Base-by-base conservation (phyloP, 2,329 filamentous ascomycete species). In the Gliomastix tumulicola region DNA sequence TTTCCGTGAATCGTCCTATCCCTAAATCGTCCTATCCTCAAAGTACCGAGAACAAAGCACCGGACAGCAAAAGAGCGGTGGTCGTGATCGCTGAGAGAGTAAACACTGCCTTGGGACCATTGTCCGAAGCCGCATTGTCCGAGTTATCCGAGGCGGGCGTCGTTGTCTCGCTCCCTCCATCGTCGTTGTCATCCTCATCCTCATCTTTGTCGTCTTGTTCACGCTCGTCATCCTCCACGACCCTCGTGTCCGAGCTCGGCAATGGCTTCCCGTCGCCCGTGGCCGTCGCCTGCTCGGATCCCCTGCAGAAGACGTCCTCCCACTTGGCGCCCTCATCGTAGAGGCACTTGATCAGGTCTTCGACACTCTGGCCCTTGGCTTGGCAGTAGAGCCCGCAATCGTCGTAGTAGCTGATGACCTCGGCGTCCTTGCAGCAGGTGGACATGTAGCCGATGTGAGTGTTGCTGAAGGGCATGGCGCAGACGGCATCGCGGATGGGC, bases 301-400 rank as follows among this genome's bases (percentile, higher is more conserved):
- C 56, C 30, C 60, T 60, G 55, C 69, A 74, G 48, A 70, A 74
- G 43, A 71, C 58, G 7, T 59, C 45, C 9, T 44, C 41, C 34
- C 54, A 46, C 20, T 48, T 43, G 20, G 60, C 60, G 21, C 65
- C 65, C 34, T 65, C 48, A 21, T 52, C 44, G 34, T 44, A 54
- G 12, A 73, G 50, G 44, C 69, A 74, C 18, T 46, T 28, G 11
- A 43, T 34, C 21, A 59, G 50, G 21, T 56, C 47, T 35, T 33
- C 48, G 38, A 50, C 43, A 33, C 46, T 53, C 54, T 59, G 45
- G 44, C 45, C 55, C 17, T 53, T 32, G 35, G 55, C 54, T 6
- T 54, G 62, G 46, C 69, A 74, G 65, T 72, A 74, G 41, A 71
- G 46, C 13, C 64, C 66, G 56, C 70, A 74, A 47, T 60, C 53